Conservation (phyloP, 352 stramenopile species). For the Phytophthora multivora region DNA sequence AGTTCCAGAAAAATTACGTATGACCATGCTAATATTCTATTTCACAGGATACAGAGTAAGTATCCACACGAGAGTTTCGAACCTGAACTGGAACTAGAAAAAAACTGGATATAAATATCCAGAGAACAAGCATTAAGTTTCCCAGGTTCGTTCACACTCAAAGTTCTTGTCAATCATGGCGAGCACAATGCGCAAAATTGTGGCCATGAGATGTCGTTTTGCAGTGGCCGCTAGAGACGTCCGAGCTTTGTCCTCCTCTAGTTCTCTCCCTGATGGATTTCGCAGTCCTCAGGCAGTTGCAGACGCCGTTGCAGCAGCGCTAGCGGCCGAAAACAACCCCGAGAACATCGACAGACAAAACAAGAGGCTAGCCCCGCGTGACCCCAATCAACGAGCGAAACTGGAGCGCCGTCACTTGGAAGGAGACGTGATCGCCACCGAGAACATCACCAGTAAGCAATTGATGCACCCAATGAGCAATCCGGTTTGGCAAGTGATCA, state of each 20-base stretch:
- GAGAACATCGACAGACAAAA: neutral
- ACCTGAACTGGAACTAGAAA: no score
- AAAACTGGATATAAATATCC: no score
- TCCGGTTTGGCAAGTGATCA: constrained; percentile 58
- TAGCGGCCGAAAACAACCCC: constrained; percentile 22
- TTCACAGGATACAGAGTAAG: no score
- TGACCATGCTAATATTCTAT: no score
- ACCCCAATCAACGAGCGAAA: constrained; percentile 14
- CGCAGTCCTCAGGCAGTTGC: constrained; percentile 37
- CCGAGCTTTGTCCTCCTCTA: constrained; percentile 19
- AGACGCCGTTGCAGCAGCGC: constrained; percentile 35
- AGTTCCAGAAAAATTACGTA: no score
- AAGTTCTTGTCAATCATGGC: constrained; percentile 13
- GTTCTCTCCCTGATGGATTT: constrained; percentile 37
- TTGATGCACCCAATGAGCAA: constrained; percentile 43
- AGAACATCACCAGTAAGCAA: constrained; percentile 33
- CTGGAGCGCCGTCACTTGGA: constrained; percentile 34
- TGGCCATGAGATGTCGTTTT: constrained; percentile 13
- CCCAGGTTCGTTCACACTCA: constrained; percentile 2
- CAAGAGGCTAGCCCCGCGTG: constrained; percentile 12
- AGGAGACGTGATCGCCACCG: constrained; percentile 32
- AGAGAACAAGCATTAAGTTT: constrained; percentile 2
- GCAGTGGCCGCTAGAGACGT: neutral
- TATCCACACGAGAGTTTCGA: no score
- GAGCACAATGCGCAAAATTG: constrained; percentile 16